Base-by-base conservation (phyloP, 1,284 basidiomycete genomes). In the Heterobasidion parviporum region DNA sequence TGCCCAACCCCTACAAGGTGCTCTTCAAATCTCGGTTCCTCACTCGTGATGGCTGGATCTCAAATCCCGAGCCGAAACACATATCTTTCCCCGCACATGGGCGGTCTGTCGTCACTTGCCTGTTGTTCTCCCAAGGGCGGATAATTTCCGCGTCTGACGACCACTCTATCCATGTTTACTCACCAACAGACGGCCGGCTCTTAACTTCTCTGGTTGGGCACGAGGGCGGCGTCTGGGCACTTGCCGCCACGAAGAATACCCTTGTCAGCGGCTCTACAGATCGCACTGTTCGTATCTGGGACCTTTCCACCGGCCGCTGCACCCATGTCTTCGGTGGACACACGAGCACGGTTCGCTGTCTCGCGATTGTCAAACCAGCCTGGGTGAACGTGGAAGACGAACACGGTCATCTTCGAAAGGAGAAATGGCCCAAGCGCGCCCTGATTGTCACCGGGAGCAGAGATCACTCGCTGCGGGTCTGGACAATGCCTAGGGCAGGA, bases 131-230 rank as follows among this genome's bases (percentile, higher is more conserved):
- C 53, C 85, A 85, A 62, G 89, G 90, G 49, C 92, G 94, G 63
- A 92, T 98, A 70, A 93, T 98, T 63, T 94, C 92, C 6, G 94
- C 94, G 8, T 96, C 94, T 1, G 92, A 94, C 67, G 92, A 93
- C 69, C 91, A 95, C 65, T 91, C 91, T 4, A 96, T 98, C 64
- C 90, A 94, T 67, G 84, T 97, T 50, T 96, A 95, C 69, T 87
- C 86, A 32, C 92, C 92, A 15, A 70, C 78, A 26, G 92, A 87
- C 0, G 94, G 94, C 6, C 78, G 83, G 50, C 78, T 92, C 26
- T 70, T 87, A 6, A 83, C 81, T 54, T 82, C 85, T 1, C 77
- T 98, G 18, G 80, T 89, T 56, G 94, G 94, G 2, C 95, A 98
- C 66, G 90, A 94, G 65, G 94, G 94, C 46, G 94, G 95, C 36